Evolutionary conservation across 768 basidiomycete genomes (phyloP).

Genomic region (Agaricus sinodeliciosus): DNA sequence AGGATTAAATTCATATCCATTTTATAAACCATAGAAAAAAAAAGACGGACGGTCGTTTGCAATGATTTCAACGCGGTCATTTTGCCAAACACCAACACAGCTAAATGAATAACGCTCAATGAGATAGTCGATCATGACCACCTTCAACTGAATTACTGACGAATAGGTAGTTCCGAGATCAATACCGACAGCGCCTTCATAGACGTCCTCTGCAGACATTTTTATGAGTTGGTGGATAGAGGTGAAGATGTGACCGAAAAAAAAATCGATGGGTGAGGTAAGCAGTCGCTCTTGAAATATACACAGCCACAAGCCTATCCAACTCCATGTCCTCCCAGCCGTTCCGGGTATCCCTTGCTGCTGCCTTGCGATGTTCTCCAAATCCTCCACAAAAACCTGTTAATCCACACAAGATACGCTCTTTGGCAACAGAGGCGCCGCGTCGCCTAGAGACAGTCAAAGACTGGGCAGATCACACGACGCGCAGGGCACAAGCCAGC

Average conservation of each 20-base stretch:
- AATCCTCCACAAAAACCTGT: constrained; percentile 9
- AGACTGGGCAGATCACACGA: constrained; percentile 63
- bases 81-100: constrained; percentile 99
- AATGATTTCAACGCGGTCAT: constrained; percentile 99
- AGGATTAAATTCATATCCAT: neutral
- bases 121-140: constrained; percentile 6
- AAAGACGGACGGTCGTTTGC: constrained; percentile 81
- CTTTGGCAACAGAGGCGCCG: constrained; percentile 21
- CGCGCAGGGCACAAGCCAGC: constrained; percentile 47
- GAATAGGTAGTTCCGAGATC: constrained; percentile 98
- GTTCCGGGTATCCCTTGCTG: constrained; percentile 30
- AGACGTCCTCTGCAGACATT: constrained; percentile 75
- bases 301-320: constrained; percentile 38
- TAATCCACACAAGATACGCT: constrained; percentile 11
- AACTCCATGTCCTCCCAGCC: constrained; percentile 31
- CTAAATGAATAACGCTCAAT: constrained; percentile 31
- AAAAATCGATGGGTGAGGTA: constrained; percentile 54
- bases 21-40: neutral
- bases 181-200: constrained; percentile 95
- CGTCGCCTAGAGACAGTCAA: constrained; percentile 36
- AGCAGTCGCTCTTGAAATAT: constrained; percentile 32
- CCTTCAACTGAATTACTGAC: constrained; percentile 34
- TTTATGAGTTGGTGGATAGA: constrained; percentile 37
- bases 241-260: constrained; percentile 33
- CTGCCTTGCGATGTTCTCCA: constrained; percentile 25